Evolutionary conservation across 139 green algal genomes (phyloP).

Genomic region (Chlorella ohadii): DNA sequence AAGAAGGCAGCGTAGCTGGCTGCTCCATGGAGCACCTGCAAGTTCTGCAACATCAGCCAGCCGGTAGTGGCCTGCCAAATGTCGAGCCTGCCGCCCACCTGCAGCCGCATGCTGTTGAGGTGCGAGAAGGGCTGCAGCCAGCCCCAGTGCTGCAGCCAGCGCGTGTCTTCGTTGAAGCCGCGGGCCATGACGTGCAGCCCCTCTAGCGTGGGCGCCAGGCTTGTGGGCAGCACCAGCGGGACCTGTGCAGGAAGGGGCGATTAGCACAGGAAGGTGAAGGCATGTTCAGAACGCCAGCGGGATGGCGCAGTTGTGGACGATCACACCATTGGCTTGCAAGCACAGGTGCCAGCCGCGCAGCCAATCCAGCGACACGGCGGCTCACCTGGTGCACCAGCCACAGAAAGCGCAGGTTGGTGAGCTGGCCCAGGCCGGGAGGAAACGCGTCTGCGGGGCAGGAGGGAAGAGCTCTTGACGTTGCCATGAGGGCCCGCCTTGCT

Average conservation of each 20-base stretch:
- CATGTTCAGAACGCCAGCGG: too few relatives aligned
- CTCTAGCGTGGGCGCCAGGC: background rate
- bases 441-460: background rate
- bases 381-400: background rate
- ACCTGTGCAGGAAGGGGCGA: background rate
- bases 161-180: background rate
- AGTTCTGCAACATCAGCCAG: too few relatives aligned
- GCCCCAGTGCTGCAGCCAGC: background rate
- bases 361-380: too few relatives aligned
- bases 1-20: too few relatives aligned
- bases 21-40: too few relatives aligned
- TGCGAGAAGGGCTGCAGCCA: conserved; percentile 10
- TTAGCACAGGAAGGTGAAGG: too few relatives aligned
- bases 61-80: too few relatives aligned
- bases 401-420: conserved; percentile 6
- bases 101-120: conserved; percentile 4
- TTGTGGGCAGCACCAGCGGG: conserved; percentile 11
- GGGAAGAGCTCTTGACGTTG: too few relatives aligned
- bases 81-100: background rate
- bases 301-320: too few relatives aligned
- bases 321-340: too few relatives aligned
- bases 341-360: too few relatives aligned
- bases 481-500: too few relatives aligned
- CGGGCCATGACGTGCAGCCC: background rate
- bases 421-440: background rate